Percentiles rank a stretch among this genome's conserved stretches.
Conservation (phyloP, 2,329 filamentous ascomycete genomes). For the Botryotinia convoluta region DNA sequence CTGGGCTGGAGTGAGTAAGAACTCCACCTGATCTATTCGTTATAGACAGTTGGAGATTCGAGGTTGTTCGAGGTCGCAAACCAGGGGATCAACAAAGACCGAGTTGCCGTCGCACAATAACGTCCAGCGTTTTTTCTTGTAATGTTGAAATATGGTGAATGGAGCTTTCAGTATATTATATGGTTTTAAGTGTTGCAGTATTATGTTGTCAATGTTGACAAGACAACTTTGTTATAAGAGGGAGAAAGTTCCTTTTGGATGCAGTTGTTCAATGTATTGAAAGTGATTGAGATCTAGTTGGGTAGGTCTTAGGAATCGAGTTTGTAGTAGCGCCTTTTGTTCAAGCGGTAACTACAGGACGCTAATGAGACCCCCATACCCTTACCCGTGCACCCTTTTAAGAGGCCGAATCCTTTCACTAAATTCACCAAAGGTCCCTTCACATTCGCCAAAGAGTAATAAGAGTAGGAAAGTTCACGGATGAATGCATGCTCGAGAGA, state of each 20-base stretch:
- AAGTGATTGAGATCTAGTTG: not conserved
- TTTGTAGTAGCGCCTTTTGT: slow-evolving; percentile 18
- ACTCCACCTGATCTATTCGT: slow-evolving; percentile 7
- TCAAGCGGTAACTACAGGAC: slow-evolving; percentile 5
- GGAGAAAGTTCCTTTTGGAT: not conserved
- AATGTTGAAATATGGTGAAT: not conserved
- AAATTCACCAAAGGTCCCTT: slow-evolving; percentile 2
- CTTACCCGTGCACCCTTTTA: not conserved
- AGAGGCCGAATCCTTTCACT: not conserved
- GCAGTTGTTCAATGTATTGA: slow-evolving; percentile 7
- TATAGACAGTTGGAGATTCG: not conserved
- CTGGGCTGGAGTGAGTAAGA: not conserved
- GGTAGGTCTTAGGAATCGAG: slow-evolving; percentile 1
- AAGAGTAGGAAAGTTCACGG: not conserved
- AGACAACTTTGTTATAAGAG: not conserved
- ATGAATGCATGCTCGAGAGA: not conserved
- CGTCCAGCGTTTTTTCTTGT: slow-evolving; percentile 11
- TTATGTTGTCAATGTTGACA: not conserved
- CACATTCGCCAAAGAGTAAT: not conserved
- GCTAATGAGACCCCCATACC: not conserved
- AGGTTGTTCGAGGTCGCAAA: slow-evolving; percentile 8
- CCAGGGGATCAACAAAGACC: not conserved
- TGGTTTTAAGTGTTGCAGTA: not conserved
- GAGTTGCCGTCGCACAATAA: slow-evolving; percentile 7
- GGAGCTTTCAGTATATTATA: not conserved